These are phyloP conservation scores for Sarocladium strictum DNA, from an alignment of 2,329 filamentous ascomycete genomes.

Conservation along the genomic window DNA sequence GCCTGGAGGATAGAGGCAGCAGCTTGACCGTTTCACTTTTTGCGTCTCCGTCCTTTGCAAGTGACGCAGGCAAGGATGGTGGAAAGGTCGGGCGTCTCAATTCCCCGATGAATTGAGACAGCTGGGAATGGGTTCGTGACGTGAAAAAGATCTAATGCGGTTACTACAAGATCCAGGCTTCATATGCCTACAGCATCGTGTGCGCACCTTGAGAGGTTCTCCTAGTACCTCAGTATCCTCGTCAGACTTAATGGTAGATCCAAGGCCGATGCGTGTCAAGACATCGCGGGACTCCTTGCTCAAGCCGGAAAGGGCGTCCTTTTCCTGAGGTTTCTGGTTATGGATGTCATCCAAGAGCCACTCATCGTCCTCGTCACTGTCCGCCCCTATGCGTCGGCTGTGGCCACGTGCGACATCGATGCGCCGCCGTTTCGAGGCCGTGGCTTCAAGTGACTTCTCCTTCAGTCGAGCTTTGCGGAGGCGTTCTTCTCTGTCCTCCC, in stretches of 20 bases:
- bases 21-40: constrained; percentile 58
- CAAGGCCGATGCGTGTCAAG: constrained; percentile 59
- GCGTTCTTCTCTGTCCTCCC: constrained; percentile 68
- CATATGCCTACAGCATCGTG: constrained; percentile 8
- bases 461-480: constrained; percentile 60
- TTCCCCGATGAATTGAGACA: constrained; percentile 83
- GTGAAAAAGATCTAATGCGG: constrained; percentile 71
- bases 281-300: constrained; percentile 72
- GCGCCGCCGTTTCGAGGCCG: constrained; percentile 40
- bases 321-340: constrained; percentile 31
- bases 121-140: constrained; percentile 85
- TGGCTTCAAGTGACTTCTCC: constrained; percentile 50
- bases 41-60: constrained; percentile 22
- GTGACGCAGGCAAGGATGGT: constrained; percentile 53
- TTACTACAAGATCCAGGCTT: constrained; percentile 21
- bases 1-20: constrained; percentile 76
- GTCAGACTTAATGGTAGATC: constrained; percentile 16
- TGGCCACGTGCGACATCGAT: constrained; percentile 27
- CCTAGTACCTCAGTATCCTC: constrained; percentile 42
- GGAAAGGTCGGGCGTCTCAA: constrained; percentile 73
- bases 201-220: constrained; percentile 61
- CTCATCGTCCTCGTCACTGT: constrained; percentile 54
- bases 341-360: constrained; percentile 71
- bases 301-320: constrained; percentile 45
- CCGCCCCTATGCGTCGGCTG: constrained; percentile 12